Evolutionary conservation across 2,329 filamentous ascomycete genomes (phyloP), one percentile per base, ranked within the genome.

Genomic region (Alternaria metachromatica): DNA sequence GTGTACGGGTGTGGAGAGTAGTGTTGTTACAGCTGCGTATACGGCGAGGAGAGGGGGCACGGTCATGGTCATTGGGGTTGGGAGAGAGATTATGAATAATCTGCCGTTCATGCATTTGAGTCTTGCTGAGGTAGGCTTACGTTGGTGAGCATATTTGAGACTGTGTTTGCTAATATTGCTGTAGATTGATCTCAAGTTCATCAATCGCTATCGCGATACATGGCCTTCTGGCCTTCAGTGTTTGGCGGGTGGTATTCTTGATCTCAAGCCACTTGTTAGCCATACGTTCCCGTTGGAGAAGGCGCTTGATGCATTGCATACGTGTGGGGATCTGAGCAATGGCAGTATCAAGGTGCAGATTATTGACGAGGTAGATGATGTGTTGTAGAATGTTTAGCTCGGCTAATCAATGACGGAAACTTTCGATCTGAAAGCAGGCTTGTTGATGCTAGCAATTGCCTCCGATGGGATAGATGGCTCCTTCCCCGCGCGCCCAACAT

Each of bases 131-230:
- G 85, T 86, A 70, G 12, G 70, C 11, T 23, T 3, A 23, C 10
- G 13, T 33, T 2, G 2, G 12, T 15, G 11, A 3, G 6, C 15
- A 5, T 3, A 3, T n/a, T 15, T 12, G 13, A 9, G 0, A 6
- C 9, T 2, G 21, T 0, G 4, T 53, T 37, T 15, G 30, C 55
- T 66, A 10, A 67, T 12, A 21, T 2, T 12, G 37, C 6, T 13
- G 9, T 30, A 88, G 86, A 90, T 92, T 66, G 84, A 91, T 68
- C 81, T 92, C 25, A 87, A 86, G 41, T 92, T 92, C 79, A 92
- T 91, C 74, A 91, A 92, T 76, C 84, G 90, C 8, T 92, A 92
- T 74, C 83, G 85, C 44, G 88, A 92, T 71, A 91, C 89, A 0
- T 92, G 90, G 89, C 89, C 89, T 0, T 84, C 86, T 0, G 90